Base-by-base conservation (phyloP, 495 filamentous ascomycete genomes). In the Aspergillus funiculosus region DNA sequence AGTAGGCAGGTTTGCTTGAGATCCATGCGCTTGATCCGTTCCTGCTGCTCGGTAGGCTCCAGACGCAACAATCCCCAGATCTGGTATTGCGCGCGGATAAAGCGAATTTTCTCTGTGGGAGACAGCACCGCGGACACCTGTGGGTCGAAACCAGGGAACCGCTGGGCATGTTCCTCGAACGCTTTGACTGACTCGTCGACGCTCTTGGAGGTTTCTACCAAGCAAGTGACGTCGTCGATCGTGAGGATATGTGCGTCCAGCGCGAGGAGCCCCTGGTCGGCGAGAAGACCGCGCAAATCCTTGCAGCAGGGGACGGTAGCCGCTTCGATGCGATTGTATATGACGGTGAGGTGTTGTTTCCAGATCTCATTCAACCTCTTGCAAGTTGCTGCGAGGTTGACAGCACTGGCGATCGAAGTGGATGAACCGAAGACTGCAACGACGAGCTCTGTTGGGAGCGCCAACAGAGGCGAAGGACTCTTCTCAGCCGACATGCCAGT, bases 391-490 rank as follows among this genome's bases (percentile, higher is more conserved):
- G 46, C 46, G 3, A 48, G 28, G 11, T 18, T 35, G 5, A 22
- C 6, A 20, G 14, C 46, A 2, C 13, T 15, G 10, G 14, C 10
- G 18, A 48, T 35, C 7, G 28, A 35, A 2, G 29, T 20, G 4
- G 21, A 13, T 4, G 20, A 13, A 4, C 10, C 22, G 29, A 48
- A 48, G 13, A 48, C 6, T 2, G 24, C 14, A 3, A 48, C 38
- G 29, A 48, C 37, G 0, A 48, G 29, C 37, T 48, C 46, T 4
- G 19, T 18, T 5, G 46, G 47, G 4, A 50, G 31, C 8, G 17
- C 21, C 10, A 25, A 9, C 14, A 28, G 26, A 8, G 5, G 32
- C 14, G 35, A 46, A n/a, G n/a, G n/a, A n/a, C n/a, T n/a, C n/a
- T n/a, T n/a, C n/a, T n/a, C n/a, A n/a, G n/a, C n/a, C n/a, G n/a